Base-by-base conservation (phyloP, 768 basidiomycete species). In the Leucogyrophana mollusca region DNA sequence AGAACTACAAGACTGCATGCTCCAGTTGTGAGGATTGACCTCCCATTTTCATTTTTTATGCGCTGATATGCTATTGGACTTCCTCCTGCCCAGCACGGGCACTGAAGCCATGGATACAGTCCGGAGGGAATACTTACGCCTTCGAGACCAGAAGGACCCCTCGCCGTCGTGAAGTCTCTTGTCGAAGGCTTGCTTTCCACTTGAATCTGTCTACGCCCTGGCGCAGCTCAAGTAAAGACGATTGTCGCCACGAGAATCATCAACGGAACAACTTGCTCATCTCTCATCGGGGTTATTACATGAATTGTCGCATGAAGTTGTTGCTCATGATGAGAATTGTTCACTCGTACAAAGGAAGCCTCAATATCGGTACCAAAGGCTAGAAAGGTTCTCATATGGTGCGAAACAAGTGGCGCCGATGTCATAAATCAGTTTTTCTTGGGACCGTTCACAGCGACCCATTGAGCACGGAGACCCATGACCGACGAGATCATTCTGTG, bases 1-100 rank as follows among this genome's bases (percentile, higher is more conserved):
- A 56, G 71, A 67, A 10, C 73, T 94, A 34, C 87, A 94, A 59
- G 75, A 78, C 1, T 94, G 92, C 61, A 85, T 94, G 78, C 58
- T 83, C 11, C 79, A 82, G 61, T 90, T 80, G 91, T 93, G 58
- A 59, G 88, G 73, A 7, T n/a, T 32, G 14, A 14, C 30, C 13
- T 7, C 27, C 27, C 9, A n/a, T 33, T 13, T 33, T 41, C 23
- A 9, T 13, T 37, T 8, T 18, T 30, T 14, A 14, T 13, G 18
- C 16, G 7, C 33, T 41, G 7, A 9, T 30, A 34, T 16, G 21
- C 39, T 35, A 41, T 44, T n/a, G n/a, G n/a, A n/a, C n/a, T n/a
- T n/a, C n/a, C n/a, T 47, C 21, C 34, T 43, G 37, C 16, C 21
- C 42, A 90, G 88, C 61, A 90, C 87, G 5, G 79, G 80, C 3